Conservation (phyloP, 805 yeast genomes). For the Kodamaea lidongshanica region DNA sequence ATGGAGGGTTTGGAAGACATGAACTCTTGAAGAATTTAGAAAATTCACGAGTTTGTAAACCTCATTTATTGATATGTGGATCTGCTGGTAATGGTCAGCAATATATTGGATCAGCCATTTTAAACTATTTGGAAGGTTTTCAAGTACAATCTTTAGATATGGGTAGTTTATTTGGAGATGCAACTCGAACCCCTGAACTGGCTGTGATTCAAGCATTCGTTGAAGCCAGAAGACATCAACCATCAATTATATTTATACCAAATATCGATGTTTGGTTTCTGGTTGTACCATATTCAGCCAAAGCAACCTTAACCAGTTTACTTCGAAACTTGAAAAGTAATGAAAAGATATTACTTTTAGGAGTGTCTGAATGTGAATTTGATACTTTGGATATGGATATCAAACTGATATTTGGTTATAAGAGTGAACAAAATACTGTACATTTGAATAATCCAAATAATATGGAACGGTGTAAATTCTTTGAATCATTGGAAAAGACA, state of each 20-base stretch:
- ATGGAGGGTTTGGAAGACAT: conserved; percentile 65
- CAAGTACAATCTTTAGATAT: conserved; percentile 84
- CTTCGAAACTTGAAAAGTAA: conserved; percentile 61
- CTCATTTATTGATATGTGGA: conserved; percentile 73
- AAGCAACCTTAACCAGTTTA: conserved; percentile 64
- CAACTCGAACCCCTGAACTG: conserved; percentile 77
- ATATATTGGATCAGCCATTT: conserved; percentile 73
- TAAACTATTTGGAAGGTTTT: conserved; percentile 80
- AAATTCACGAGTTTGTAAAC: conserved; percentile 67
- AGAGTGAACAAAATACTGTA: conserved; percentile 41
- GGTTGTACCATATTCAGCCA: conserved; percentile 63
- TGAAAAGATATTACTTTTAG: conserved; percentile 71
- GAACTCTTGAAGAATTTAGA: conserved; percentile 48
- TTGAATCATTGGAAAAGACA: conserved; percentile 47
- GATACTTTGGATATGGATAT: conserved; percentile 42
- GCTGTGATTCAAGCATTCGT: conserved; percentile 74
- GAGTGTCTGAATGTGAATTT: conserved; percentile 51
- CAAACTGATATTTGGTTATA: conserved; percentile 52
- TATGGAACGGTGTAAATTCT: conserved; percentile 51
- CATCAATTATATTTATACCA: conserved; percentile 79
- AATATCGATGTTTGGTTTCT: conserved; percentile 71
- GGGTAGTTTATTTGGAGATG: conserved; percentile 68
- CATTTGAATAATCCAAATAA: conserved; percentile 37
- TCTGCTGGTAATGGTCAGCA: conserved; percentile 78
- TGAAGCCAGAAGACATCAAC: conserved; percentile 86